Percentiles rank a stretch among this genome's conserved stretches.
phyloP scores from a whole-genome alignment of 2,329 filamentous ascomycete species.

The Cercospora sesami region DNA sequence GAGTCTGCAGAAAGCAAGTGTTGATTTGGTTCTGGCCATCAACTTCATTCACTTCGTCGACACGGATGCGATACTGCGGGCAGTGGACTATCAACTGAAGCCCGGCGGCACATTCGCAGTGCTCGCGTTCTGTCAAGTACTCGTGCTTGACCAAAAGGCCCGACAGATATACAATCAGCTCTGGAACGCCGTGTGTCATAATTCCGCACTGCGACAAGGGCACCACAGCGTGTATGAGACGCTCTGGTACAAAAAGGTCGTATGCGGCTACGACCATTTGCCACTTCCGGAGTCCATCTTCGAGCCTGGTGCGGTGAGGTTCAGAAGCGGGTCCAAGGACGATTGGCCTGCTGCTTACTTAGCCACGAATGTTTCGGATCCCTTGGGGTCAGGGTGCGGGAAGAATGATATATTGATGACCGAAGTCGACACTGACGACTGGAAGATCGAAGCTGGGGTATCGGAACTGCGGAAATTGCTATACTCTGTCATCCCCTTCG shows the following conservation, averaged over 20 bases:
- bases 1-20: conserved; percentile 4
- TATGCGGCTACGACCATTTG: conserved; percentile 3
- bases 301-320: neutral
- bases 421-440: neutral
- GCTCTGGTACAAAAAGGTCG: neutral
- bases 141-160: neutral
- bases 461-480: neutral
- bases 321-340: neutral
- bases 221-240: neutral
- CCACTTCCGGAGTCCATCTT: neutral
- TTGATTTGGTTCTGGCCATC: conserved; percentile 9
- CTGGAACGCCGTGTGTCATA: neutral
- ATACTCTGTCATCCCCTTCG: neutral
- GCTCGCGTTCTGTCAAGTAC: neutral
- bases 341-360: neutral
- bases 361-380: neutral
- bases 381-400: neutral
- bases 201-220: neutral
- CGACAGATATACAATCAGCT: neutral
- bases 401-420: neutral
- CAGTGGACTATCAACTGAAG: conserved; percentile 8
- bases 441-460: neutral
- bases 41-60: conserved; percentile 13
- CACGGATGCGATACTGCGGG: neutral
- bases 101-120: conserved; percentile 11